Evolutionary conservation across 2,329 filamentous ascomycete genomes (phyloP).

Genomic region (Trichoderma harzianum): DNA sequence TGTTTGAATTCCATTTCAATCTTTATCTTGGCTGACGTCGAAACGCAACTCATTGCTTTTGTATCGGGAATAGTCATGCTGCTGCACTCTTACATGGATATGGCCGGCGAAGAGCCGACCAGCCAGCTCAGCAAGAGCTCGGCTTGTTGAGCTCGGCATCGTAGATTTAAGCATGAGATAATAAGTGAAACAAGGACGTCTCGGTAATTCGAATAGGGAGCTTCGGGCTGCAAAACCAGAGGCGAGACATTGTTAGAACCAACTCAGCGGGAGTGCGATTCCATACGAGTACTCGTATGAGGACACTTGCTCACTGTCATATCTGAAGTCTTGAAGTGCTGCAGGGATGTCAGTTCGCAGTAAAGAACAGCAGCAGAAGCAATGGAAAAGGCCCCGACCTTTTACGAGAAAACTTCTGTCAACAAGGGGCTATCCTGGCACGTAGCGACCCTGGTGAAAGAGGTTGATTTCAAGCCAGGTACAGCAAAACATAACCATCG

Average conservation of each 20-base stretch:
- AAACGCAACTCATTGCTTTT: not conserved
- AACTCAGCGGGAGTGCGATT: not conserved
- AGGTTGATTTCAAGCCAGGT: not conserved
- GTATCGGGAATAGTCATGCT: not conserved
- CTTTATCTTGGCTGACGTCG: not conserved
- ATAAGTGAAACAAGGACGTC: not conserved
- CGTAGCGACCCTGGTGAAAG: not conserved
- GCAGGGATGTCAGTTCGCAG: not conserved
- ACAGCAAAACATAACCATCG: not conserved
- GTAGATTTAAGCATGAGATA: not conserved
- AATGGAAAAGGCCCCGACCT: not conserved
- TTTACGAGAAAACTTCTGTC: constrained; percentile 8
- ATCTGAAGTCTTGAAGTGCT: not conserved
- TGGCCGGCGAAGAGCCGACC: not conserved
- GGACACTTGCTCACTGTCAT: not conserved
- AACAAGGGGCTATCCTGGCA: constrained; percentile 6
- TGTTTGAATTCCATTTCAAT: not conserved
- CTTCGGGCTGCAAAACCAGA: not conserved
- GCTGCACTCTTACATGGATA: not conserved
- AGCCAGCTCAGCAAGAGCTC: not conserved
- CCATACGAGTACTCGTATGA: not conserved
- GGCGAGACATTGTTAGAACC: not conserved
- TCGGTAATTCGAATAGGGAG: not conserved
- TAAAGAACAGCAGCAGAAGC: not conserved
- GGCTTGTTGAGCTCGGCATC: not conserved